Conservation (phyloP, 148 eudicot species). For the Nepenthes mirabilis region DNA sequence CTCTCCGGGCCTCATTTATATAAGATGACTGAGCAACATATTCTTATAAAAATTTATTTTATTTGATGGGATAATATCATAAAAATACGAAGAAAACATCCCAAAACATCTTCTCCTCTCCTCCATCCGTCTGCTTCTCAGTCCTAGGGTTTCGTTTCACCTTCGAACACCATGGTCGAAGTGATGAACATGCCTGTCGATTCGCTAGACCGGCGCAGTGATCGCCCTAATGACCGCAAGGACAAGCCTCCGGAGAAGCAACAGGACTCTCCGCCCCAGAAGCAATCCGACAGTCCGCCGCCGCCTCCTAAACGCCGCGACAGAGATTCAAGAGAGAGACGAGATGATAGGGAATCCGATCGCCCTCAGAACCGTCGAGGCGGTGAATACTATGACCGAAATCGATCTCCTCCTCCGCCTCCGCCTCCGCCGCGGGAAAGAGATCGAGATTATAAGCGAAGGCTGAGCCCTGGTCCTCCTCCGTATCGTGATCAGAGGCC, state of each 20-base stretch:
- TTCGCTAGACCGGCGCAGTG: conserved; percentile 15
- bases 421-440: conserved; percentile 18
- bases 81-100: background rate
- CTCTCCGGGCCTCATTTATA: too few species aligned
- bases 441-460: conserved; percentile 51
- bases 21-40: too few species aligned
- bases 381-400: conserved; percentile 41
- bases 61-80: too few species aligned
- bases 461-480: conserved; percentile 55
- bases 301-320: conserved; percentile 51
- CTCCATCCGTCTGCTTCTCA: background rate
- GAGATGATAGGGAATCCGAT: conserved; percentile 50
- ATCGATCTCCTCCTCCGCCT: conserved; percentile 27
- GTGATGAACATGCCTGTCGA: conserved; percentile 48
- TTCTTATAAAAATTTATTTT: too few species aligned
- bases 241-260: conserved; percentile 7
- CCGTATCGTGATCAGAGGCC: conserved; percentile 57
- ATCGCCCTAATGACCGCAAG: conserved; percentile 8
- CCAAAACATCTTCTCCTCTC: background rate
- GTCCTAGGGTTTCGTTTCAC: background rate
- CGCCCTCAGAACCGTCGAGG: conserved; percentile 37
- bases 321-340: conserved; percentile 49
- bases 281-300: conserved; percentile 19
- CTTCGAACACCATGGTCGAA: conserved; percentile 4
- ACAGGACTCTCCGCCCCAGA: background rate